phyloP scores from a whole-genome alignment of 352 stramenopile species.

The Pythium apleroticum region DNA sequence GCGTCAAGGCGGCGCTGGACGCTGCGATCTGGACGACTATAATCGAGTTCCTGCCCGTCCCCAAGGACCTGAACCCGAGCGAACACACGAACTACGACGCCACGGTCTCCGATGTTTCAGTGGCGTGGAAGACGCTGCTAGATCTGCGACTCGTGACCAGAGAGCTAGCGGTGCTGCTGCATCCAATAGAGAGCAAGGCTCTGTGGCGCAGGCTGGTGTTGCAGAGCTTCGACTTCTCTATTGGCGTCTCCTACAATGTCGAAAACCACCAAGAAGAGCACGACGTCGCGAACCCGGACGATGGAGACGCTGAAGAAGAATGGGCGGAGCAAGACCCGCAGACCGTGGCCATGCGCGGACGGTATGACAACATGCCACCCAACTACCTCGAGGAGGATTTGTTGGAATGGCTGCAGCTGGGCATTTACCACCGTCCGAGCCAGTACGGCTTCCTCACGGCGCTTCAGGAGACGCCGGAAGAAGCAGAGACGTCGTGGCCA shows the following conservation, averaged over 20 bases:
- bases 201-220: background rate
- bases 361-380: background rate
- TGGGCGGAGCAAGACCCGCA: background rate
- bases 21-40: background rate
- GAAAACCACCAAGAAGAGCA: background rate
- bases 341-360: background rate
- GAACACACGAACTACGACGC: background rate
- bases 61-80: background rate
- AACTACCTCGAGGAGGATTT: background rate
- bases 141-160: background rate
- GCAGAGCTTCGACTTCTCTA: background rate
- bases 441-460: background rate
- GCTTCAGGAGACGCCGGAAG: background rate
- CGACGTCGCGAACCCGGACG: background rate
- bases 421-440: background rate
- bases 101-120: background rate
- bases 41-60: background rate
- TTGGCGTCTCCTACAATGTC: background rate
- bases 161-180: background rate
- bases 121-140: background rate
- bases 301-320: background rate
- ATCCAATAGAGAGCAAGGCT: background rate
- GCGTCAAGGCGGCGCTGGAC: background rate
- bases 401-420: background rate
- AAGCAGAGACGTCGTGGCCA: no score